Conservation (phyloP, 495 filamentous ascomycete genomes). For the Aspergillus campestris region DNA sequence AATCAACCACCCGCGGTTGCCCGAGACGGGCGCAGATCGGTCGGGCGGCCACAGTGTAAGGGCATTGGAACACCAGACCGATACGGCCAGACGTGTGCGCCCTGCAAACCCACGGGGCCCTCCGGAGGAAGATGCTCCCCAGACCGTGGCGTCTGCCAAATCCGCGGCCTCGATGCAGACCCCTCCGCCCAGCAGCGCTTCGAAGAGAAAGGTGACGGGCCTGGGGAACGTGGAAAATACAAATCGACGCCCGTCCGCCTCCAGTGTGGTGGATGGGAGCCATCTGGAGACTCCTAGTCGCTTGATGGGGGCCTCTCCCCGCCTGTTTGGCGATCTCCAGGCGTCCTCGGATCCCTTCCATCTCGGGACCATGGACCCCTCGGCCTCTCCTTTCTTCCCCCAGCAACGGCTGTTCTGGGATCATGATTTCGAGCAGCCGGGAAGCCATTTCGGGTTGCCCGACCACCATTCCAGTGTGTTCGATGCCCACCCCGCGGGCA, state of each 20-base stretch:
- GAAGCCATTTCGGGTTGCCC: slow-evolving; percentile 13
- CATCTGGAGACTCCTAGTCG: slow-evolving; percentile 38
- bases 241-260: slow-evolving; percentile 17
- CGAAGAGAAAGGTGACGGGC: slow-evolving; percentile 34
- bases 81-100: slow-evolving; percentile 34
- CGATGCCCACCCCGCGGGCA: slow-evolving; percentile 3
- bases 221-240: slow-evolving; percentile 17
- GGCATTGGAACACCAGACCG: slow-evolving; percentile 25
- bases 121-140: slow-evolving; percentile 26
- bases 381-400: slow-evolving; percentile 56
- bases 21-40: slow-evolving; percentile 15
- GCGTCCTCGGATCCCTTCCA: slow-evolving; percentile 61
- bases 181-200: slow-evolving; percentile 56
- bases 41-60: slow-evolving; percentile 34
- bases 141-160: slow-evolving; percentile 33
- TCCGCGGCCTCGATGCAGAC: slow-evolving; percentile 57
- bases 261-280: slow-evolving; percentile 13
- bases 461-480: slow-evolving; percentile 6
- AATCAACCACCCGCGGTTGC: slow-evolving; percentile 16
- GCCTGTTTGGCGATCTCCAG: slow-evolving; percentile 46
- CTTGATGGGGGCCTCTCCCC: slow-evolving; percentile 33
- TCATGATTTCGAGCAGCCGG: slow-evolving; percentile 35
- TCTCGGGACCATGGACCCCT: slow-evolving; percentile 61
- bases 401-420: slow-evolving; percentile 72
- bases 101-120: slow-evolving; percentile 30